Percentiles rank a stretch among this genome's conserved stretches.
phyloP scores from a whole-genome alignment of 2,329 filamentous ascomycete genomes.

The Cytospora piceae region DNA sequence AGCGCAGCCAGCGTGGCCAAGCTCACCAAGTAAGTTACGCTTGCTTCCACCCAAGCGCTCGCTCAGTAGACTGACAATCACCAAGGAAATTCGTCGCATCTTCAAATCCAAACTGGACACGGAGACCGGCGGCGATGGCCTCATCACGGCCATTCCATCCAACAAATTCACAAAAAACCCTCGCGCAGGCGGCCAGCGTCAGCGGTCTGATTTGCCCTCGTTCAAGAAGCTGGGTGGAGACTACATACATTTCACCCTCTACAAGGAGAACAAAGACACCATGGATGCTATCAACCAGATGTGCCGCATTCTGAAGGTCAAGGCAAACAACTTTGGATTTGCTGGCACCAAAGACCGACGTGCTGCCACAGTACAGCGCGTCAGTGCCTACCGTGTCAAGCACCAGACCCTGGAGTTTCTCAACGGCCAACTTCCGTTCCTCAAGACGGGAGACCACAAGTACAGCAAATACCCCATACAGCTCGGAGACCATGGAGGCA shows the following conservation, averaged over 20 bases:
- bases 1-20: constrained; percentile 50
- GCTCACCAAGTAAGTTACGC: constrained; percentile 51
- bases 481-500: constrained; percentile 83
- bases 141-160: constrained; percentile 67
- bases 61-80: constrained; percentile 26
- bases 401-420: constrained; percentile 66
- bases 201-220: constrained; percentile 24
- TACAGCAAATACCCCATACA: constrained; percentile 73
- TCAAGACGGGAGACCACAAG: constrained; percentile 77
- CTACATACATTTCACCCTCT: constrained; percentile 87
- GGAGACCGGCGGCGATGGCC: constrained; percentile 59
- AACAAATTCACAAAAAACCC: constrained; percentile 51
- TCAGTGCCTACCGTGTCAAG: constrained; percentile 62
- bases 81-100: constrained; percentile 70
- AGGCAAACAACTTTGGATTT: constrained; percentile 71
- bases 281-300: constrained; percentile 87
- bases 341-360: constrained; percentile 91
- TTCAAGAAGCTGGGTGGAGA: constrained; percentile 57
- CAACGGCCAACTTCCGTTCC: constrained; percentile 65
- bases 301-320: constrained; percentile 72
- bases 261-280: constrained; percentile 97
- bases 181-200: constrained; percentile 40
- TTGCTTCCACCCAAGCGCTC: neutral
- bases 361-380: constrained; percentile 82
- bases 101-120: constrained; percentile 82